Evolutionary conservation across 2,329 filamentous ascomycete genomes (phyloP), one percentile per base, ranked within the genome.

Genomic region (Aureobasidium vineae): DNA sequence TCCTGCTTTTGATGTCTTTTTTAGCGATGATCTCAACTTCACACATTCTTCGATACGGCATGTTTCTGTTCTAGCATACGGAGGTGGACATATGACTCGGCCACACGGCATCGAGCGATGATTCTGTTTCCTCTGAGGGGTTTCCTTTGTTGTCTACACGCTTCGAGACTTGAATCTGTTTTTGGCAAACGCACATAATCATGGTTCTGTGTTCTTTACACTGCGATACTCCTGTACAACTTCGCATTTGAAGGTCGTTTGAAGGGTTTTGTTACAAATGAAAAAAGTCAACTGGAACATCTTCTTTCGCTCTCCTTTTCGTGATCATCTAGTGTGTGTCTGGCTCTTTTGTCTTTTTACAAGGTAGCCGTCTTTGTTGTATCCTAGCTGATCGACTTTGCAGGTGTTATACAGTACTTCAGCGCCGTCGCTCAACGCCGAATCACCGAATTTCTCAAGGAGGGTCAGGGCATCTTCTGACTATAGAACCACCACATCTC

Each of bases 231-330:
- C 33, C 28, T 61, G 43, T 36, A 49, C 33, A 60, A 49, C 41
- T 49, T 61, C 41, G 57, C 28, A 61, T 61, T 19, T 49, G 57
- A 61, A 47, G 43, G 41, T 61, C 26, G 43, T 61, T 49, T 52
- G 31, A n/a, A 31, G 31, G 45, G 45, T n/a, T 63, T 63, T 50
- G 50, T 63, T 41, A 49, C n/a, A 61, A 50, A 61, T 61, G 57
- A 28, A 49, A 61, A 50, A 50, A 61, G 43, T 36, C 33, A 49
- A 49, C 57, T 63, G 59, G 59, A 63, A 63, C 4, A 10, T 33
- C 1, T 28, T 41, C 10, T 23, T 31, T 16, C 10, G 5, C 16
- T n/a, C 16, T 41, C 5, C 23, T 41, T 5, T 5, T n/a, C 41
- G 53, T 57, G 53, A 31, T 19, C 38, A n/a, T 38, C 15, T 13